Evolutionary conservation across 192 early-diverging fungal species (phyloP).

Genomic region (Haplosporangium gracile): DNA sequence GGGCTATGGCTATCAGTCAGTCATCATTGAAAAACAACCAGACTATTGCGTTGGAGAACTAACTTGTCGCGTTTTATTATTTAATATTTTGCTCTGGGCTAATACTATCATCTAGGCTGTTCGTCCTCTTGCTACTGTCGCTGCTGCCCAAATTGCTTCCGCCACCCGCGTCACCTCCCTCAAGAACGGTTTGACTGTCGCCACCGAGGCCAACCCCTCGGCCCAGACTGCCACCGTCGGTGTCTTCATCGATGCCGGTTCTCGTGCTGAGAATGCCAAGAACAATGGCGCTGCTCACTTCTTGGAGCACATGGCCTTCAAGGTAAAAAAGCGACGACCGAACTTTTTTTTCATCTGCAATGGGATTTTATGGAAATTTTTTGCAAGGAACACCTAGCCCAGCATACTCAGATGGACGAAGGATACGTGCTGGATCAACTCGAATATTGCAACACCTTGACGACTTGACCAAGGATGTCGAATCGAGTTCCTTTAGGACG

Average conservation of each 20-base stretch:
- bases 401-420: not conserved
- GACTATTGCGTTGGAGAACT: not conserved
- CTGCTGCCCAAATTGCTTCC: constrained; percentile 51
- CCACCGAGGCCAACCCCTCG: constrained; percentile 84
- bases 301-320: constrained; percentile 99
- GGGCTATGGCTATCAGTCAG: not conserved
- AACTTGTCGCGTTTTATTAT: not conserved
- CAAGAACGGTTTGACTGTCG: constrained; percentile 86
- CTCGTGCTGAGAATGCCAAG: constrained; percentile 81
- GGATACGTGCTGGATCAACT: not conserved
- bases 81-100: not conserved
- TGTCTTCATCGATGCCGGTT: constrained; percentile 92
- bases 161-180: constrained; percentile 78
- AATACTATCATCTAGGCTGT: constrained; percentile 42
- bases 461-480: not conserved
- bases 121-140: constrained; percentile 65
- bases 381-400: not conserved
- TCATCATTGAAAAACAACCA: not conserved
- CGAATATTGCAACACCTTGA: not conserved
- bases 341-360: too few relatives aligned
- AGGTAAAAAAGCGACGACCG: constrained; percentile 64
- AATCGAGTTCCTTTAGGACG: not conserved
- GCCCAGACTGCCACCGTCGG: constrained; percentile 91
- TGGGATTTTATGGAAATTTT: not conserved
- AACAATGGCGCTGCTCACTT: constrained; percentile 99